Conservation (phyloP, 192 early-diverging fungal species). For the Linnemannia schmuckeri region DNA sequence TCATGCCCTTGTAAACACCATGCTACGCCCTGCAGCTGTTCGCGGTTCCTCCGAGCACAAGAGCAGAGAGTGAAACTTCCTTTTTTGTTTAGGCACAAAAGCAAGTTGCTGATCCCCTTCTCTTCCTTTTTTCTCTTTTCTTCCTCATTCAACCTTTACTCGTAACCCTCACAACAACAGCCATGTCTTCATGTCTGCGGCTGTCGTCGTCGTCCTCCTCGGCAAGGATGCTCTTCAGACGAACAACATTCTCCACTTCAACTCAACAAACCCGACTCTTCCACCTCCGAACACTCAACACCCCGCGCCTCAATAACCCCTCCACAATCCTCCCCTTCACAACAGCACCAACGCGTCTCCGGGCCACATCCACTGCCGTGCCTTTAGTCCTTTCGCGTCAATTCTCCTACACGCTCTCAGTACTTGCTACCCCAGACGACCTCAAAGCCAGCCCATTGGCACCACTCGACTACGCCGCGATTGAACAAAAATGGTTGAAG, state of each 20-base stretch:
- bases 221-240: background rate
- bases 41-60: background rate
- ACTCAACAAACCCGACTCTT: background rate
- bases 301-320: background rate
- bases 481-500: conserved; percentile 77
- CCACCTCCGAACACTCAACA: background rate
- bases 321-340: background rate
- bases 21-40: background rate
- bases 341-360: background rate
- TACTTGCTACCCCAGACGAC: background rate
- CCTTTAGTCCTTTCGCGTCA: background rate
- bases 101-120: background rate
- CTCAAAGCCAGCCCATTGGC: background rate
- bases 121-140: background rate
- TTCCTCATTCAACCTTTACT: background rate
- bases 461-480: conserved; percentile 61
- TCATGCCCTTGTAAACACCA: background rate
- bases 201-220: background rate
- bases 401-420: conserved; percentile 16
- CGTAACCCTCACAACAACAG: background rate
- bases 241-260: background rate
- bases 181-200: conserved; percentile 12
- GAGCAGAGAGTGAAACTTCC: background rate
- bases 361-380: background rate
- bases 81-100: background rate